phyloP scores from a whole-genome alignment of 805 yeast genomes.

The Wickerhamomyces sydowiorum region DNA sequence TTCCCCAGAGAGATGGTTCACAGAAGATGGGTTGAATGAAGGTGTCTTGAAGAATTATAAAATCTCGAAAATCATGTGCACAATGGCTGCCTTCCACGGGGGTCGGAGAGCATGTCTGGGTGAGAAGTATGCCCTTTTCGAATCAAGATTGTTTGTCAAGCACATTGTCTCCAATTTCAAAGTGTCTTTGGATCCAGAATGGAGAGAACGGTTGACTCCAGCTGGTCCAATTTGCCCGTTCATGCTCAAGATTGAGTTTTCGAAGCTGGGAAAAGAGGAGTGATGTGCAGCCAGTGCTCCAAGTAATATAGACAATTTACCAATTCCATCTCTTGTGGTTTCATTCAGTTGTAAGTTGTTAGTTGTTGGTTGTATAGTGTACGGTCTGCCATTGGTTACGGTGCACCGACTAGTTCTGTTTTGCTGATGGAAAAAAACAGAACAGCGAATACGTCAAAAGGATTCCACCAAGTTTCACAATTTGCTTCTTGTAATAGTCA shows the following conservation, averaged over 20 bases:
- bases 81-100: conserved; percentile 52
- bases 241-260: conserved; percentile 25
- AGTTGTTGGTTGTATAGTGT: too few relatives aligned
- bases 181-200: conserved; percentile 32
- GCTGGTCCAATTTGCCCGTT: conserved; percentile 55
- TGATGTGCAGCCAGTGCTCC: neutral
- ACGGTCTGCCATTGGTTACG: too few relatives aligned
- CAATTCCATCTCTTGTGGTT: too few relatives aligned
- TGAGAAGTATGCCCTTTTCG: conserved; percentile 48
- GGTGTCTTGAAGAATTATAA: conserved; percentile 36
- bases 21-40: conserved; percentile 28
- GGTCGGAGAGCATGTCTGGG: conserved; percentile 57
- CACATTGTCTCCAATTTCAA: conserved; percentile 31
- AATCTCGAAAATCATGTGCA: conserved; percentile 37
- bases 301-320: too few relatives aligned
- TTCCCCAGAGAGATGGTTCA: conserved; percentile 42
- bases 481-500: too few relatives aligned
- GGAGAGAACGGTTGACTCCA: conserved; percentile 47
- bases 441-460: neutral
- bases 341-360: too few relatives aligned
- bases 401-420: too few relatives aligned
- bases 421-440: neutral
- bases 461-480: too few relatives aligned
- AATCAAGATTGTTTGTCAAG: conserved; percentile 34
- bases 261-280: neutral